These are phyloP conservation scores for Linderina pennispora DNA, from an alignment of 192 early-diverging fungal genomes.

Conservation along the genomic window DNA sequence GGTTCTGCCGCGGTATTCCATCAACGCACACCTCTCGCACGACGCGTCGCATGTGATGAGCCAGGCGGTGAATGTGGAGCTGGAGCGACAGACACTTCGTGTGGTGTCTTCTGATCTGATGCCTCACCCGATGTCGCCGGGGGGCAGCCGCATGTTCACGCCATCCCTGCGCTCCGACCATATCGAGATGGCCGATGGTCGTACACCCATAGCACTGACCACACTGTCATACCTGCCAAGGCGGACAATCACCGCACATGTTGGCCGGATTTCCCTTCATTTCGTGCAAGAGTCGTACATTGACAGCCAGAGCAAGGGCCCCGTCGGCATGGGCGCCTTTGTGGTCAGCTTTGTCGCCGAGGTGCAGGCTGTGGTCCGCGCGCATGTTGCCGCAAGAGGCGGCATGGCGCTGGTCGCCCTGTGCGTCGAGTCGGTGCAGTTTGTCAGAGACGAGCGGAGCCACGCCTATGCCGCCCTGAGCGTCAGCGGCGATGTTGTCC, in stretches of 20 bases:
- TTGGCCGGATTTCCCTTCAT: slow-evolving; percentile 71
- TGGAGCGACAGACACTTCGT: too few species aligned
- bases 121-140: background rate
- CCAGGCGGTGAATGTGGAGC: slow-evolving; percentile 7
- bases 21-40: slow-evolving; percentile 5
- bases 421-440: slow-evolving; percentile 56
- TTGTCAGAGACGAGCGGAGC: slow-evolving; percentile 63
- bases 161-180: background rate
- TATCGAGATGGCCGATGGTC: background rate
- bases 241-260: slow-evolving; percentile 43
- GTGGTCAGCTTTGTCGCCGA: slow-evolving; percentile 62
- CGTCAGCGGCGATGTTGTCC: slow-evolving; percentile 13
- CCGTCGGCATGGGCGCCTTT: slow-evolving; percentile 69
- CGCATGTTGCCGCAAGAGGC: slow-evolving; percentile 62
- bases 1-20: slow-evolving; percentile 11
- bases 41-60: slow-evolving; percentile 1
- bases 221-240: slow-evolving; percentile 61
- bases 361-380: slow-evolving; percentile 56
- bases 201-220: slow-evolving; percentile 56
- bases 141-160: background rate
- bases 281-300: slow-evolving; percentile 68
- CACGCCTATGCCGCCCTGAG: slow-evolving; percentile 65
- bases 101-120: too few species aligned
- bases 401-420: slow-evolving; percentile 69
- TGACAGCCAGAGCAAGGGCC: slow-evolving; percentile 24